Evolutionary conservation across 106 monocot species (phyloP).

Genomic region (Platanthera zijinensis): DNA sequence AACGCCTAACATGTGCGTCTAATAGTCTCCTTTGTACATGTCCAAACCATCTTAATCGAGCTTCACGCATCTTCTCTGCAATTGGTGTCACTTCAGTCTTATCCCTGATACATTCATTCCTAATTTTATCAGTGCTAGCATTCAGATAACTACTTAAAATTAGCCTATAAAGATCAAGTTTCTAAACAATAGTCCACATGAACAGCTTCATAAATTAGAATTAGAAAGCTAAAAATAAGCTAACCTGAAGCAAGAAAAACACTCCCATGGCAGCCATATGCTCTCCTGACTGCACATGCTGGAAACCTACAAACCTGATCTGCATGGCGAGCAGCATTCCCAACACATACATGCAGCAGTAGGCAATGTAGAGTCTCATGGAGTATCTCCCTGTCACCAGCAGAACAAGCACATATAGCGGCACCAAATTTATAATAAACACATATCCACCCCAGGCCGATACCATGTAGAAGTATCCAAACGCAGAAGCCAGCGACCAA

Average conservation of each 20-base stretch:
- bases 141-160: background rate
- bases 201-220: background rate
- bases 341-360: slow-evolving; percentile 64
- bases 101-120: no score
- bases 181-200: no score
- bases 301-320: slow-evolving; percentile 75
- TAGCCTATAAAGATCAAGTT: no score
- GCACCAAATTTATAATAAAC: slow-evolving; percentile 67
- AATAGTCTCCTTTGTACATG: no score
- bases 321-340: slow-evolving; percentile 80
- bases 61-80: no score
- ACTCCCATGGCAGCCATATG: slow-evolving; percentile 84
- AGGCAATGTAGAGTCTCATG: slow-evolving; percentile 69
- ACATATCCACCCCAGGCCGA: slow-evolving; percentile 84
- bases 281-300: slow-evolving; percentile 83
- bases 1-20: no score
- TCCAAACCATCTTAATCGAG: no score
- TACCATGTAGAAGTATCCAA: slow-evolving; percentile 80
- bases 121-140: no score
- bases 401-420: slow-evolving; percentile 63
- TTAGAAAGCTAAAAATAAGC: background rate
- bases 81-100: no score
- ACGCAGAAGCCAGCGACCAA: slow-evolving; percentile 62
- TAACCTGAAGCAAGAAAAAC: slow-evolving; percentile 72
- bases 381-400: slow-evolving; percentile 73